A percentile compares a stretch with the other conserved stretches of the same genome.
phyloP scores from a whole-genome alignment of 2,329 filamentous ascomycete genomes.

The Sarocladium brachiariae region DNA sequence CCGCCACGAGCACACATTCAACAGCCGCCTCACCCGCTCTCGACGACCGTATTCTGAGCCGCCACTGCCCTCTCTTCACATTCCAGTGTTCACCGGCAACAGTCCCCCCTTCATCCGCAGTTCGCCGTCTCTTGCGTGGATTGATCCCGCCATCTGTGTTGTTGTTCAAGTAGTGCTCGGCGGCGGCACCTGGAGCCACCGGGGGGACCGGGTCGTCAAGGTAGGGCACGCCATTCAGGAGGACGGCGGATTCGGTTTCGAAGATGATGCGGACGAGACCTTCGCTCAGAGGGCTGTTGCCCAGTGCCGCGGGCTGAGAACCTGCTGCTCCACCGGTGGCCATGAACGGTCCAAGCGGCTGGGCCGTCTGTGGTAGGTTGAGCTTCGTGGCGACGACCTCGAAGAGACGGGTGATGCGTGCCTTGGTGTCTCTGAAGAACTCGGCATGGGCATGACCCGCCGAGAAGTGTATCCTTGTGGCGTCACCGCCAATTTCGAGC shows the following conservation, averaged over 20 bases:
- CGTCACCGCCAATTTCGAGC: slow-evolving; percentile 68
- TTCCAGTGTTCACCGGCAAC: slow-evolving; percentile 45
- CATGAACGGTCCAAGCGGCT: slow-evolving; percentile 62
- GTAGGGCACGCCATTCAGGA: slow-evolving; percentile 45
- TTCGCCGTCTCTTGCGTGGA: slow-evolving; percentile 39
- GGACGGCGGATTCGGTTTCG: slow-evolving; percentile 51
- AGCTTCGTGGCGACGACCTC: slow-evolving; percentile 78
- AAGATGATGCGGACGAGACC: slow-evolving; percentile 61
- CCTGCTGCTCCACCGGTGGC: slow-evolving; percentile 53
- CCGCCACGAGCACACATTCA: slow-evolving; percentile 67
- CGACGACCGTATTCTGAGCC: slow-evolving; percentile 55
- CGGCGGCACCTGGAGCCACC: not conserved
- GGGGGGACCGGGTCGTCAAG: not conserved
- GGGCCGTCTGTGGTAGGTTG: slow-evolving; percentile 53
- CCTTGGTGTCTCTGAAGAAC: slow-evolving; percentile 66
- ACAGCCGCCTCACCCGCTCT: slow-evolving; percentile 45
- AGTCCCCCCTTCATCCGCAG: slow-evolving; percentile 22
- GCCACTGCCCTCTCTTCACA: slow-evolving; percentile 64
- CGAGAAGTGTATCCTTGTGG: slow-evolving; percentile 48
- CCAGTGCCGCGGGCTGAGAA: slow-evolving; percentile 57
- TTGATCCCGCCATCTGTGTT: slow-evolving; percentile 12
- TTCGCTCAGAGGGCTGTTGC: slow-evolving; percentile 62
- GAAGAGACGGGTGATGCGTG: slow-evolving; percentile 65
- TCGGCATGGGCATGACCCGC: slow-evolving; percentile 45
- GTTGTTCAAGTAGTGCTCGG: not conserved